A percentile compares a stretch with the other conserved stretches of the same genome.
phyloP scores from a whole-genome alignment of 192 early-diverging fungal species.

The Radiomyces spectabilis region DNA sequence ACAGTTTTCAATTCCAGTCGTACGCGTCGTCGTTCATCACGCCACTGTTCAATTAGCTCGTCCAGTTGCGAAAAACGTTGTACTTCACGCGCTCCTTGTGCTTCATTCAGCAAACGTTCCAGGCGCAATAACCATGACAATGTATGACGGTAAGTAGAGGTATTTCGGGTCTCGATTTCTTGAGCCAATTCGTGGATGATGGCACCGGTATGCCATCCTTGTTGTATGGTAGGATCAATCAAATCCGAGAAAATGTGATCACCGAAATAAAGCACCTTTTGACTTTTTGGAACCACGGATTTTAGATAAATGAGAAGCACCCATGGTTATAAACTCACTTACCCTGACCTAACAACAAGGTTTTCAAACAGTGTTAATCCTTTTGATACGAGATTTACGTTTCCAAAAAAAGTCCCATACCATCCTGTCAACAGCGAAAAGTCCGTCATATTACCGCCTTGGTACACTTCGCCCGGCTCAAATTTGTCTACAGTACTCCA shows the following conservation, averaged over 20 bases:
- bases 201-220: slow-evolving; percentile 56
- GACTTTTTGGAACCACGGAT: no score
- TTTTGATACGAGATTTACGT: no score
- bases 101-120: slow-evolving; percentile 46
- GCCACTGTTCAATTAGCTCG: slow-evolving; percentile 35
- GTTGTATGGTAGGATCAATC: slow-evolving; percentile 50
- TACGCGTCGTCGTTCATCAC: slow-evolving; percentile 32
- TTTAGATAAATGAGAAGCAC: no score
- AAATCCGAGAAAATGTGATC: slow-evolving; percentile 60
- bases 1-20: slow-evolving; percentile 40
- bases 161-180: slow-evolving; percentile 46
- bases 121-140: slow-evolving; percentile 46
- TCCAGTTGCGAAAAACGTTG: slow-evolving; percentile 9
- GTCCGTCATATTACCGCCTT: slow-evolving; percentile 48
- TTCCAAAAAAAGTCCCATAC: no score
- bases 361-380: no score
- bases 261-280: slow-evolving; percentile 55
- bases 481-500: slow-evolving; percentile 47
- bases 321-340: no score
- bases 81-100: slow-evolving; percentile 38
- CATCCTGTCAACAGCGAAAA: slow-evolving; percentile 51
- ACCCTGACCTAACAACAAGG: no score
- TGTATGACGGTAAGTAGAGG: slow-evolving; percentile 37
- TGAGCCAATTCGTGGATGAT: slow-evolving; percentile 50
- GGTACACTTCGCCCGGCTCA: slow-evolving; percentile 50